Base-by-base conservation (phyloP, 2,329 filamentous ascomycete species). In the Fusarium nelsonii region DNA sequence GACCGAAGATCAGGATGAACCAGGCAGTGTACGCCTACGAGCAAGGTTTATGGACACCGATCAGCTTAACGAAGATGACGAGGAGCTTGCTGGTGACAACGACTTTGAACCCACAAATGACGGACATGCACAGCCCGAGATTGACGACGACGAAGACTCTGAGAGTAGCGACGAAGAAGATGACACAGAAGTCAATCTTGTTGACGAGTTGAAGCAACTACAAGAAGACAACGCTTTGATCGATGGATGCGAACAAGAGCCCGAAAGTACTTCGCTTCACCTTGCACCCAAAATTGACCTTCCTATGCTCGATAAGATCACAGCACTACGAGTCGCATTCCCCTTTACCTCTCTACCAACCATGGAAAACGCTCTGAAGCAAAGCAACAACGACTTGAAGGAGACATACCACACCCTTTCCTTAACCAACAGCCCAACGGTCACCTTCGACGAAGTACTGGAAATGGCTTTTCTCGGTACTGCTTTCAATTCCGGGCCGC, bases 321-420 rank as follows among this genome's bases (percentile, higher is more conserved):
- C 60, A 8, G 76, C 78, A n/a, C 70, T 85, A 3, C 79, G 76
- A 43, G 71, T 75, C 16, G 83, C 84, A 0, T 87, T 85, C 43
- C 84, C 84, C 3, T 70, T 74, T 8, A 80, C 78, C 10, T 73
- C 80, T 1, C 67, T 76, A 8, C 68, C 75, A 4, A 67, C 77
- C 9, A 81, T 81, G 52, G 77, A 83, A 51, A 72, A 75, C 8
- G 72, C 81, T 3, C 69, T 84, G 4, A 63, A 71, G 8, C 75
- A 70, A n/a, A 75, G 78, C 20, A 51, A 73, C 8, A 75, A 77
- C 12, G 73, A 84, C 58, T 49, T 82, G 8, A 75, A 75, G 16
- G 74, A 68, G 16, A 78, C 83, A 0, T 86, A 83, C 60, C 66
- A 76, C 4, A 70, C 73, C 6, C 73, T 85, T 8, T 58, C 73